Evolutionary conservation across 2,329 filamentous ascomycete genomes (phyloP), one percentile per base, ranked within the genome.

Genomic region (Sarocladium strictum): DNA sequence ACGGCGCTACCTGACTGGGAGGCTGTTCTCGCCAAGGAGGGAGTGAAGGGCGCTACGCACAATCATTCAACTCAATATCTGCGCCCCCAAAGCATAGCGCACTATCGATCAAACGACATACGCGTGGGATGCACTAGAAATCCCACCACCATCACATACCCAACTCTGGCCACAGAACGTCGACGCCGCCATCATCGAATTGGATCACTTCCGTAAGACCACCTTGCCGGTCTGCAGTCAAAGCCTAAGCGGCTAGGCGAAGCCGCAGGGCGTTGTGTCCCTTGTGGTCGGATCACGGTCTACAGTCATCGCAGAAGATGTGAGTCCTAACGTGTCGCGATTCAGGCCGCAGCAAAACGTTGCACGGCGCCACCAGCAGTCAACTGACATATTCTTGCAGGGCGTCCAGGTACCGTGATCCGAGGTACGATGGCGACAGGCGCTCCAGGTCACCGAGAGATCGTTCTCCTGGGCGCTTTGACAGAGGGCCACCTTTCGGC

Each of bases 401-500:
- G 79, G 67, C 71, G 62, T 78, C 73, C 58, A 76, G 79, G 73
- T 81, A 83, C 65, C 50, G 50, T 40, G 32, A 38, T 40, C 69
- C 80, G 61, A 79, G 83, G 64, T 85, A 85, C 70, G 83, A 85
- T 65, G 76, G 78, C 66, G 79, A 83, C 65, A 80, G 77, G 66
- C 81, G 77, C 70, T 86, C 83, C 59, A 79, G 83, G 66, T 87
- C 79, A 62, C 77, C 81, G 58, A 77, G 86, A 64, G 86, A 90
- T 64, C 79, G 87, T 60, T 90, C 86, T 24, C 85, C 86, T 51
- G 83, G 84, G 60, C 80, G 85, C 57, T 90, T 78, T 57, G 77
- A 83, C 58, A 73, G 80, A 55, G 70, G 67, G 21, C 74, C 77
- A 9, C 76, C 79, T 59, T 83, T 81, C 59, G 72, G 74, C 62